Evolutionary conservation across 352 stramenopile genomes (phyloP).

Genomic region (Peronospora destructor): DNA sequence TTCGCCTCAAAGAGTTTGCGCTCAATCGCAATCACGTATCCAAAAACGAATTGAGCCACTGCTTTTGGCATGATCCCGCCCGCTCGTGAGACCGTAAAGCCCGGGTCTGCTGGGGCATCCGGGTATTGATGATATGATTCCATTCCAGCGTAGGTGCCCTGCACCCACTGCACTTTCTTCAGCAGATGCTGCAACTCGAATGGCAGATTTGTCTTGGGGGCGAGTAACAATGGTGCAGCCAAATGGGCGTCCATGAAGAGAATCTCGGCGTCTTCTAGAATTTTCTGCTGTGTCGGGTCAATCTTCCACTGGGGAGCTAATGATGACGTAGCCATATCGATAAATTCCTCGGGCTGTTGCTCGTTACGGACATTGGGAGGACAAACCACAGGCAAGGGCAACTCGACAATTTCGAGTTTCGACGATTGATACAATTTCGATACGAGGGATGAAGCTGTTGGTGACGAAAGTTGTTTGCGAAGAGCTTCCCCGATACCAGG

Average conservation of each 20-base stretch:
- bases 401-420: conserved; percentile 28
- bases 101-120: conserved; percentile 13
- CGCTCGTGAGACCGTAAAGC: conserved; percentile 42
- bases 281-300: conserved; percentile 17
- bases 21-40: conserved; percentile 38
- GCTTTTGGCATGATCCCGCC: conserved; percentile 48
- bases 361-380: conserved; percentile 23
- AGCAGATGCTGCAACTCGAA: conserved; percentile 36
- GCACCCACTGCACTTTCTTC: conserved; percentile 44
- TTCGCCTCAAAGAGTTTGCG: conserved; percentile 39
- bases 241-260: conserved; percentile 32
- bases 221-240: conserved; percentile 31
- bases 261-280: conserved; percentile 26
- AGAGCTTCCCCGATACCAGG: conserved; percentile 28
- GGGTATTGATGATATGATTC: conserved; percentile 37
- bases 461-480: conserved; percentile 24
- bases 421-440: conserved; percentile 24
- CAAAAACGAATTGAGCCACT: conserved; percentile 44
- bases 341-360: conserved; percentile 14
- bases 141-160: conserved; percentile 47
- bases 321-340: neutral
- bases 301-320: conserved; percentile 20
- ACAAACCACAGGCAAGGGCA: conserved; percentile 25
- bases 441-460: conserved; percentile 12
- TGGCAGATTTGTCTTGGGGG: conserved; percentile 28